Evolutionary conservation across 2,329 filamentous ascomycete species (phyloP), one percentile per base, ranked within the genome.

Genomic region (Ophiostoma pallidulum): DNA sequence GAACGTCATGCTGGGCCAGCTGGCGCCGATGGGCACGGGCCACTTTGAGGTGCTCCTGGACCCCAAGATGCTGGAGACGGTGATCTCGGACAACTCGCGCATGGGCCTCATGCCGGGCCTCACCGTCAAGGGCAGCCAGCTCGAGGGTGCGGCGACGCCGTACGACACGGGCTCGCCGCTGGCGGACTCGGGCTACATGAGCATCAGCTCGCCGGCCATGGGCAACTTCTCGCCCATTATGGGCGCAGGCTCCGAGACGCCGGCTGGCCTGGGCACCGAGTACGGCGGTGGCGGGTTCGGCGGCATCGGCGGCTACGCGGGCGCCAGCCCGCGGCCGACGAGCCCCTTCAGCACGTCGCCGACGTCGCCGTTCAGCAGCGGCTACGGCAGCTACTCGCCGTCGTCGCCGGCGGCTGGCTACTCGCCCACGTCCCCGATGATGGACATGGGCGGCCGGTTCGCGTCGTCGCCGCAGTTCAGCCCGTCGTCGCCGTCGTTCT

Each of bases 1-100:
- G 70, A 98, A 98, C 70, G 84, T 98, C 62, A 98, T 98, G 79
- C 78, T 98, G 53, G 92, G 92, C 53, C 92, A 98, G 69, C 79
- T 97, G 68, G 92, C 94, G 5, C 92, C 94, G 26, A 91, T 95
- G 76, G 92, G 92, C 53, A 98, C 94, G 49, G 92, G 92, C 54
- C 89, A 95, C 66, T 91, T 98, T 59, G 89, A 98, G 55, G 82
- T 97, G 46, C 81, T 90, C 57, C 76, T 98, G 56, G 94, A 98
- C 62, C 89, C 89, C 55, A 86, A 86, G 67, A 94, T 98, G 87
- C 78, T 97, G 37, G 87, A 94, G 64, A 95, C 90, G 16, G 88
- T 94, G 60, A 89, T 94, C 50, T 89, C 87, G 42, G 90, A 95
- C 66, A 95, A 94, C 64, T 86, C 86, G 37, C 82, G 86, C 62